Conservation (phyloP, 192 early-diverging fungal species). For the Gryganskiella cystojenkinii region DNA sequence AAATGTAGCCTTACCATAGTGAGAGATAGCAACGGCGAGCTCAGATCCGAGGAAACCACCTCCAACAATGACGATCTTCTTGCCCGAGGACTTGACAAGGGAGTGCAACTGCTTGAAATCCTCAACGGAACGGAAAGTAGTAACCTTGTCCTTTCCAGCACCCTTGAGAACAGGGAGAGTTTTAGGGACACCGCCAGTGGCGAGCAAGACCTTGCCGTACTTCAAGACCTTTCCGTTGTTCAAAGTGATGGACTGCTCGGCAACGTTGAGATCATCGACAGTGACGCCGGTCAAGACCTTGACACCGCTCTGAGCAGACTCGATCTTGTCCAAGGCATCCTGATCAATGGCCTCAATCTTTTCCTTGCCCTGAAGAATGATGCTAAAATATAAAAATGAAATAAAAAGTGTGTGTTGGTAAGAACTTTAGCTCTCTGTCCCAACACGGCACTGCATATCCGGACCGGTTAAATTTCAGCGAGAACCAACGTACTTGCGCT, state of each 20-base stretch:
- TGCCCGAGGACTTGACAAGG: slow-evolving; percentile 45
- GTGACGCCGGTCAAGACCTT: slow-evolving; percentile 59
- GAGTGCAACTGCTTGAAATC: slow-evolving; percentile 62
- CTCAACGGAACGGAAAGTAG: slow-evolving; percentile 67
- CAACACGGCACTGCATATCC: no score
- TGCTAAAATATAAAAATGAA: slow-evolving; percentile 23
- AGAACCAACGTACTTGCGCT: slow-evolving; percentile 51
- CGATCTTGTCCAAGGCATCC: slow-evolving; percentile 53
- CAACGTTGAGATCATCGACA: slow-evolving; percentile 61
- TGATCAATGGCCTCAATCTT: slow-evolving; percentile 52
- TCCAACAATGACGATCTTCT: slow-evolving; percentile 67
- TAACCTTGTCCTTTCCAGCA: slow-evolving; percentile 46
- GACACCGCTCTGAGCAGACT: slow-evolving; percentile 52
- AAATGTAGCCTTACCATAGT: slow-evolving; percentile 36
- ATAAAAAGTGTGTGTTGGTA: slow-evolving; percentile 1
- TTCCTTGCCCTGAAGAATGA: slow-evolving; percentile 55
- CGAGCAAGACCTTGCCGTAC: slow-evolving; percentile 65
- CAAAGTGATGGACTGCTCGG: slow-evolving; percentile 62
- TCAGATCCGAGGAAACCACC: slow-evolving; percentile 77
- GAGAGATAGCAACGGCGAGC: slow-evolving; percentile 66
- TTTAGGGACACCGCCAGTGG: slow-evolving; percentile 71
- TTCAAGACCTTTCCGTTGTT: slow-evolving; percentile 60
- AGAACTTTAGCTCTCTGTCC: no score
- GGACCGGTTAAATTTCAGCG: no score
- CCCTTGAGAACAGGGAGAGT: slow-evolving; percentile 52